Evolutionary conservation across 768 basidiomycete genomes (phyloP).

Genomic region (Lenzites betulinus): DNA sequence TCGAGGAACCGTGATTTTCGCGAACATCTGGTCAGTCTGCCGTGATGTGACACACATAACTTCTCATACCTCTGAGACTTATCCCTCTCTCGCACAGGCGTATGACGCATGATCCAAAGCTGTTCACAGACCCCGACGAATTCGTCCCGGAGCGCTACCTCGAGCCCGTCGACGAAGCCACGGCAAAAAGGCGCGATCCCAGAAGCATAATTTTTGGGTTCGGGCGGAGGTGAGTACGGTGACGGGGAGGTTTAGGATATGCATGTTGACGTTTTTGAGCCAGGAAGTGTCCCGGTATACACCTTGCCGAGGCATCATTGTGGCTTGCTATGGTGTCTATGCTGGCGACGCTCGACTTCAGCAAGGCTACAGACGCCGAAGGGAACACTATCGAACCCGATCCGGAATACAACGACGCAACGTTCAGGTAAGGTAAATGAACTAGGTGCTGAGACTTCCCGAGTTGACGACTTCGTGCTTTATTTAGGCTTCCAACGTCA

Average conservation of each 20-base stretch:
- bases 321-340: slow-evolving; percentile 23
- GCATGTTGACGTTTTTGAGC: neutral
- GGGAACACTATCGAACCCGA: slow-evolving; percentile 10
- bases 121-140: slow-evolving; percentile 31
- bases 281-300: slow-evolving; percentile 26
- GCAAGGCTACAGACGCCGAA: slow-evolving; percentile 18
- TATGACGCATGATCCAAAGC: neutral
- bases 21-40: slow-evolving; percentile 23
- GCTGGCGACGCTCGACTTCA: slow-evolving; percentile 24
- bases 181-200: slow-evolving; percentile 37
- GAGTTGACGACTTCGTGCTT: neutral
- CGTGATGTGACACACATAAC: neutral
- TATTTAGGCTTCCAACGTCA: no score
- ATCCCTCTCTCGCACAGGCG: neutral
- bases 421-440: neutral
- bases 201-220: slow-evolving; percentile 45
- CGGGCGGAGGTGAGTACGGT: slow-evolving; percentile 34
- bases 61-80: no score
- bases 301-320: slow-evolving; percentile 22
- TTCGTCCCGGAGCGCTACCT: slow-evolving; percentile 58
- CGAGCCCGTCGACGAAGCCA: slow-evolving; percentile 22
- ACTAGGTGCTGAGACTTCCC: neutral
- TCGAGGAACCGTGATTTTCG: slow-evolving; percentile 19
- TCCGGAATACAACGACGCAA: neutral
- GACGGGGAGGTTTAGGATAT: neutral